Evolutionary conservation across 768 basidiomycete genomes (phyloP).

Genomic region (Lanmaoa pseudosensibilis): DNA sequence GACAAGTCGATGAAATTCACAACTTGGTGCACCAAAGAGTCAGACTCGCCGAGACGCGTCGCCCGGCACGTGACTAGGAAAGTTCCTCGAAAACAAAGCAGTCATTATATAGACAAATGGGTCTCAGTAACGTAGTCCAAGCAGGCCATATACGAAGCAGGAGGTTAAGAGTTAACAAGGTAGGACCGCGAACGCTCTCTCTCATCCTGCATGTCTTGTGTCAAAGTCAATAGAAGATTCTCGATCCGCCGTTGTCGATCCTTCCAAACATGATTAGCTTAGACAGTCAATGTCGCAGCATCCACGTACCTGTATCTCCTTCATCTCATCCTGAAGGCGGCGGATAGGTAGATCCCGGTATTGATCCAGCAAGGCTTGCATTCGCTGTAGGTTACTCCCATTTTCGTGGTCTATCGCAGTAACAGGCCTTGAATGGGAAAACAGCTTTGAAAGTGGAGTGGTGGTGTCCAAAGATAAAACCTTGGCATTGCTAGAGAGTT

Average conservation of each 20-base stretch:
- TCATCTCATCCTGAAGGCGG: constrained; percentile 75
- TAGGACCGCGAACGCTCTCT: background rate
- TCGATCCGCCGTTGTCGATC: constrained; percentile 81
- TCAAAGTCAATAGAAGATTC: constrained; percentile 64
- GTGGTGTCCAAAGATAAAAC: constrained; percentile 30
- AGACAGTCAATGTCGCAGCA: background rate
- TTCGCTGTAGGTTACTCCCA: constrained; percentile 48
- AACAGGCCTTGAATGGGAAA: constrained; percentile 21
- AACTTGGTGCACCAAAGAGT: background rate
- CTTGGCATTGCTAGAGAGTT: constrained; percentile 30
- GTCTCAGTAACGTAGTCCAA: background rate
- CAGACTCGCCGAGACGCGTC: constrained; percentile 3
- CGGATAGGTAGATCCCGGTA: constrained; percentile 63
- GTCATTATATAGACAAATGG: background rate
- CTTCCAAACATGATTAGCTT: constrained; percentile 33
- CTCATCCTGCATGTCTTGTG: constrained; percentile 59
- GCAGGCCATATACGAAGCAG: background rate
- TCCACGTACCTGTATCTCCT: constrained; percentile 66
- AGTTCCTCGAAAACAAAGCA: background rate
- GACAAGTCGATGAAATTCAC: background rate
- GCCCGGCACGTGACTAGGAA: constrained; percentile 19
- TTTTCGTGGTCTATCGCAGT: constrained; percentile 27
- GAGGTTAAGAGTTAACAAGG: background rate
- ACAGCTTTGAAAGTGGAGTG: constrained; percentile 31
- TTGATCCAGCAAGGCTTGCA: constrained; percentile 66